Evolutionary conservation across 345 rosid species (phyloP).

Genomic region (Citrus mangshanensis): DNA sequence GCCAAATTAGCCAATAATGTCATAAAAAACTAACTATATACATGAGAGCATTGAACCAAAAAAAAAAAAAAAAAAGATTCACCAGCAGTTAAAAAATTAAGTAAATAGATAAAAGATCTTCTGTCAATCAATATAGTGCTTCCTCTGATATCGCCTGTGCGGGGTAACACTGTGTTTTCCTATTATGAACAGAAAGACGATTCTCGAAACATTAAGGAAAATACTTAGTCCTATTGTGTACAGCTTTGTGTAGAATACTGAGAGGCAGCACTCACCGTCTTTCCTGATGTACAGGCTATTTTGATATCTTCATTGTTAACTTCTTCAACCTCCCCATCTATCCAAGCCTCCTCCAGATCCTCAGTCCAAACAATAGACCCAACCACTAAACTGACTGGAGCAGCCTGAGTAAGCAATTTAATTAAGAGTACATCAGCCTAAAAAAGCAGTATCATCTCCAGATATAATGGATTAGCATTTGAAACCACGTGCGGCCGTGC

Average conservation of each 20-base stretch:
- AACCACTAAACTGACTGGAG: constrained; percentile 42
- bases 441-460: neutral
- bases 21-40: neutral
- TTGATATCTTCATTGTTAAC: constrained; percentile 52
- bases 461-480: constrained; percentile 3
- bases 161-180: too few relatives aligned
- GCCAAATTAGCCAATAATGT: neutral
- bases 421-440: constrained; percentile 11
- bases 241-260: neutral
- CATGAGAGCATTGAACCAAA: neutral
- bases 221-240: neutral
- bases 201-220: neutral
- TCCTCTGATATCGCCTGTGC: too few relatives aligned
- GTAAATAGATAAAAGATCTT: neutral
- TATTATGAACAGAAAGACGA: neutral
- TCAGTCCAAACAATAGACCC: constrained; percentile 92
- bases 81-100: neutral
- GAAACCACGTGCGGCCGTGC: neutral
- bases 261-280: constrained; percentile 48
- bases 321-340: constrained; percentile 82
- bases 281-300: constrained; percentile 57
- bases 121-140: too few relatives aligned
- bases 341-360: constrained; percentile 79
- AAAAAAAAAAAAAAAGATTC: neutral
- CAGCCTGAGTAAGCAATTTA: constrained; percentile 41